Conservation (phyloP, 108 stramenopile genomes). For the Nannochloropsis granulata region DNA sequence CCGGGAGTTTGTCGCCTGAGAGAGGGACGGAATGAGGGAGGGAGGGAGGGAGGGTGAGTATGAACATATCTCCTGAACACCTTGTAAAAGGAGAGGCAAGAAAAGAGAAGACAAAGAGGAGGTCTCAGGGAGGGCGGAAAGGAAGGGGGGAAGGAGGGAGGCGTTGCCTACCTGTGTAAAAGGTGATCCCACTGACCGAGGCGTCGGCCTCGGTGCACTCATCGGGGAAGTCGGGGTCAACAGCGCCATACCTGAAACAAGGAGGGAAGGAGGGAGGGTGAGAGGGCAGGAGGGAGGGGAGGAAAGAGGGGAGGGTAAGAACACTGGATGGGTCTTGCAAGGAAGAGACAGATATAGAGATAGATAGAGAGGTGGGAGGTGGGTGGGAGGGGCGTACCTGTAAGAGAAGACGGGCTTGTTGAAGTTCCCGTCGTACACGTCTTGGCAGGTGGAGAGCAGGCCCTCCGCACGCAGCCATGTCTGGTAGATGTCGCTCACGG, state of each 20-base stretch:
- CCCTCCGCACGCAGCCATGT: neutral
- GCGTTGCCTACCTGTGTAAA: neutral
- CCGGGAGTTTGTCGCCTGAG: neutral
- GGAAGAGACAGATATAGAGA: neutral
- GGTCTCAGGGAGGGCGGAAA: too few species aligned
- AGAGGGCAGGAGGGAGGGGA: neutral
- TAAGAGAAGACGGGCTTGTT: neutral
- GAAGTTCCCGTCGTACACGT: neutral
- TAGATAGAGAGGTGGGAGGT: too few species aligned
- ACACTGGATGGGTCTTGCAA: neutral
- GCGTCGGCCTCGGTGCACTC: neutral
- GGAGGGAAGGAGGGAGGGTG: neutral
- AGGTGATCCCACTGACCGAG: neutral
- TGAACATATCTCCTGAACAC: too few species aligned
- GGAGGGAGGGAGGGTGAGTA: neutral
- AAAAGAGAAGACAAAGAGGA: too few species aligned
- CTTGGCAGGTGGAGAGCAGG: neutral
- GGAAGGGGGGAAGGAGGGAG: neutral
- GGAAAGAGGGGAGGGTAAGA: neutral
- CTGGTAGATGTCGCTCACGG: neutral
- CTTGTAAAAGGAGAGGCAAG: too few species aligned
- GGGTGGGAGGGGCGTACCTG: neutral
- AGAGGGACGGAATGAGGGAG: neutral
- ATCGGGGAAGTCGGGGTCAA: neutral
- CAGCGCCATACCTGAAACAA: neutral